Base-by-base conservation (phyloP, 116 monocot genomes). In the Cymodocea nodosa region DNA sequence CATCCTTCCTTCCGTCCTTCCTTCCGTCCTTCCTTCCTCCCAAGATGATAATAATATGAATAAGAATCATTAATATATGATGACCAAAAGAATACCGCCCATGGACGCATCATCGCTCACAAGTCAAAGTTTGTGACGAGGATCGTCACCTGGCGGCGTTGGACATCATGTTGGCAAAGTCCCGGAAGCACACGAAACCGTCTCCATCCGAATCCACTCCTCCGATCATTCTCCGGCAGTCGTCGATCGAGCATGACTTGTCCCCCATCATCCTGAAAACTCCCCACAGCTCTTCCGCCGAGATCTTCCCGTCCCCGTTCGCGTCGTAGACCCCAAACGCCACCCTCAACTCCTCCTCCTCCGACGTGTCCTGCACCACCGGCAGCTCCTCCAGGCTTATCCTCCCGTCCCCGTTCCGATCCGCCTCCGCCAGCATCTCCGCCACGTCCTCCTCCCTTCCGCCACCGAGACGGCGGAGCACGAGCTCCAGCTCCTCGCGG, bases 121-220 rank as follows among this genome's bases (percentile, higher is more conserved):
- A n/a, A n/a, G n/a, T n/a, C n/a, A n/a, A n/a, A n/a, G n/a, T n/a
- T n/a, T n/a, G 30, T 30, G 30, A 30, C 30, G 30, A 30, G 1
- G 30, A 30, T 30, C 30, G 30, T 30, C 30, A 30, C 3, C 30
- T 64, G 13, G 15, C 25, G n/a, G 76, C 30, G 30, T 3, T 67
- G 44, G 68, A 72, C 98, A 98, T 98, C 92, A 98, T 91, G 63
- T 81, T 63, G 4, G 70, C 76, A 66, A 98, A 98, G 79, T 98
- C 98, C 12, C 60, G 35, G 70, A 92, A 98, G 70, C 92, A 82
- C 15, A 98, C 92, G 70, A 80, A 64, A 0, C 98, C 98, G 69
- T 92, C 89, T 36, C 92, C 89, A 57, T 84, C 78, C 15, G 74
- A 70, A 53, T 98, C 97, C 48, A 91, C 91, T 3, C 68, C 74